Conservation (phyloP, 2,329 filamentous ascomycete genomes). For the Curvularia sp. region DNA sequence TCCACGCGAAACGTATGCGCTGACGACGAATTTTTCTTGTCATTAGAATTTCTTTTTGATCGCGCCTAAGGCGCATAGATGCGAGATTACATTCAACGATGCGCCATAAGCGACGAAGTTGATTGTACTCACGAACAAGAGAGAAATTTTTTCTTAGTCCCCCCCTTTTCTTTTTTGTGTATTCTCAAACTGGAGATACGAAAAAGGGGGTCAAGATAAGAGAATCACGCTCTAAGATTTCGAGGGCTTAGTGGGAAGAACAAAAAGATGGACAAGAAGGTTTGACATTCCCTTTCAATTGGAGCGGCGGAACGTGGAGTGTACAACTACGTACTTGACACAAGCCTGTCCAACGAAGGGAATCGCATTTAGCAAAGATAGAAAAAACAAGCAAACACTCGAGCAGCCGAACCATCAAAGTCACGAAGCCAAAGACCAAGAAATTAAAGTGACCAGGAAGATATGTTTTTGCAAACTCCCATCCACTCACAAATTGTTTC, state of each 20-base stretch:
- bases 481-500: background rate
- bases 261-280: too few species aligned
- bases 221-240: background rate
- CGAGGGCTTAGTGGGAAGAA: too few species aligned
- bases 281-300: too few species aligned
- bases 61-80: slow-evolving; percentile 53
- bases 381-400: too few species aligned
- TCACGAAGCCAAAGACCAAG: too few species aligned
- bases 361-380: too few species aligned
- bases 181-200: background rate
- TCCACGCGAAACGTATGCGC: background rate
- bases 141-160: background rate
- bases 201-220: background rate
- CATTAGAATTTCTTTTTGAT: slow-evolving; percentile 53
- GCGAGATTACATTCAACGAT: slow-evolving; percentile 45
- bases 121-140: background rate
- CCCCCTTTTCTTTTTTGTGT: background rate
- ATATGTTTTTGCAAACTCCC: background rate
- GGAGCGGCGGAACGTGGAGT: too few species aligned
- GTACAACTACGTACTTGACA: too few species aligned
- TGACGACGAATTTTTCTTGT: background rate
- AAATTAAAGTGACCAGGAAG: background rate
- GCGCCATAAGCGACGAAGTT: background rate
- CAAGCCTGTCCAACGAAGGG: too few species aligned
- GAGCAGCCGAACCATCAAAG: too few species aligned